A percentile compares a stretch with the other conserved stretches of the same genome.
Conservation (phyloP, 768 basidiomycete species). For the Coprinellus aureogranulatus region DNA sequence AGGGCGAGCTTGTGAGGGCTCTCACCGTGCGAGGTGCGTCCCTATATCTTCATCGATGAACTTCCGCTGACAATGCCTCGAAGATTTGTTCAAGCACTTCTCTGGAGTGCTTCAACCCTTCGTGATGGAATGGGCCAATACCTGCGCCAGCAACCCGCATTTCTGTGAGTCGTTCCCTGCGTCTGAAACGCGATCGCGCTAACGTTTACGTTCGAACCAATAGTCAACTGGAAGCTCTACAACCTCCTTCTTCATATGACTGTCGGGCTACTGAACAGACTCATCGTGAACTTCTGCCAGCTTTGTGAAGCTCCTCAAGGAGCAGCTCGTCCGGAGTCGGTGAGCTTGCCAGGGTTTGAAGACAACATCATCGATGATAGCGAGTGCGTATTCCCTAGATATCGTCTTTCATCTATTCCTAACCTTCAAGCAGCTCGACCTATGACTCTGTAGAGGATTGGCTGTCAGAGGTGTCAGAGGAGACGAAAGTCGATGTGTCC, state of each 20-base stretch:
- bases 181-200: neutral
- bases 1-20: slow-evolving; percentile 53
- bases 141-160: slow-evolving; percentile 33
- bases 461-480: slow-evolving; percentile 30
- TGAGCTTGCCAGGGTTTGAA: slow-evolving; percentile 34
- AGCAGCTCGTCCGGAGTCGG: slow-evolving; percentile 14
- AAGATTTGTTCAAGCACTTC: slow-evolving; percentile 42
- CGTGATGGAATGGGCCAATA: slow-evolving; percentile 46
- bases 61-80: neutral
- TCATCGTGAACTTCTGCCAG: slow-evolving; percentile 23
- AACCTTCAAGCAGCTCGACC: slow-evolving; percentile 29
- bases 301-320: slow-evolving; percentile 15
- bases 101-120: slow-evolving; percentile 38
- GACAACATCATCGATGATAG: slow-evolving; percentile 32
- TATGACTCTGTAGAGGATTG: slow-evolving; percentile 42
- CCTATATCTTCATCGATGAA: neutral
- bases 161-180: slow-evolving; percentile 40
- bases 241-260: slow-evolving; percentile 41
- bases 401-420: slow-evolving; percentile 1
- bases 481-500: slow-evolving; percentile 25
- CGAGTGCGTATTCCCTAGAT: slow-evolving; percentile 30
- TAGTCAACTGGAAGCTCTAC: slow-evolving; percentile 61
- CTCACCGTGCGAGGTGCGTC: slow-evolving; percentile 46
- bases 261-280: slow-evolving; percentile 39
- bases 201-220: neutral